Percentiles rank a stretch among this genome's conserved stretches.
phyloP scores from a whole-genome alignment of 2,329 filamentous ascomycete species.

The Lecanicillium sp. region DNA sequence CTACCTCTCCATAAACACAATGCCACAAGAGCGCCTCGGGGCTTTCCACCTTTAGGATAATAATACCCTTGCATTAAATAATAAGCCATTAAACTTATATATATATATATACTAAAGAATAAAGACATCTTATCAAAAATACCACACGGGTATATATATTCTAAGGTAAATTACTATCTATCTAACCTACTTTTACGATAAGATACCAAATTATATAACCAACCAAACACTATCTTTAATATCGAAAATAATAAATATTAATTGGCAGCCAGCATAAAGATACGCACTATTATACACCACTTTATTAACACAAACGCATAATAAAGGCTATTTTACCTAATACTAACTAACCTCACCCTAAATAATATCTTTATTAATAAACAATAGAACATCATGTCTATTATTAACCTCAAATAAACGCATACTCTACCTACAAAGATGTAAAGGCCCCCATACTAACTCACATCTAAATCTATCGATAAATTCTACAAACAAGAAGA shows the following conservation, averaged over 20 bases:
- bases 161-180: conserved; percentile 23
- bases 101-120: conserved; percentile 29
- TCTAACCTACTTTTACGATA: conserved; percentile 28
- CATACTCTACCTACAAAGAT: conserved; percentile 21
- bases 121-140: conserved; percentile 28
- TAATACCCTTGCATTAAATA: conserved; percentile 24
- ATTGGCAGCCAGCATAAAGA: conserved; percentile 22
- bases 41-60: conserved; percentile 22
- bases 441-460: conserved; percentile 23
- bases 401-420: conserved; percentile 29
- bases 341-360: conserved; percentile 30
- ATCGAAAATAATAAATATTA: conserved; percentile 23
- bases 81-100: conserved; percentile 28
- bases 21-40: conserved; percentile 15
- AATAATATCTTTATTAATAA: conserved; percentile 31
- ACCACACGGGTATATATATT: conserved; percentile 25
- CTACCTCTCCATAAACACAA: conserved; percentile 20
- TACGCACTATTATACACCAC: conserved; percentile 22
- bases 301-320: conserved; percentile 20
- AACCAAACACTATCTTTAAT: conserved; percentile 27
- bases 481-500: conserved; percentile 2
- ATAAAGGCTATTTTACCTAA: conserved; percentile 26
- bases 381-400: conserved; percentile 24
- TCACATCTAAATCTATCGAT: conserved; percentile 17
- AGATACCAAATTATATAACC: conserved; percentile 26